Evolutionary conservation across 2,329 filamentous ascomycete species (phyloP), one percentile per base, ranked within the genome.

Genomic region (Aspergillus hiratsukae): DNA sequence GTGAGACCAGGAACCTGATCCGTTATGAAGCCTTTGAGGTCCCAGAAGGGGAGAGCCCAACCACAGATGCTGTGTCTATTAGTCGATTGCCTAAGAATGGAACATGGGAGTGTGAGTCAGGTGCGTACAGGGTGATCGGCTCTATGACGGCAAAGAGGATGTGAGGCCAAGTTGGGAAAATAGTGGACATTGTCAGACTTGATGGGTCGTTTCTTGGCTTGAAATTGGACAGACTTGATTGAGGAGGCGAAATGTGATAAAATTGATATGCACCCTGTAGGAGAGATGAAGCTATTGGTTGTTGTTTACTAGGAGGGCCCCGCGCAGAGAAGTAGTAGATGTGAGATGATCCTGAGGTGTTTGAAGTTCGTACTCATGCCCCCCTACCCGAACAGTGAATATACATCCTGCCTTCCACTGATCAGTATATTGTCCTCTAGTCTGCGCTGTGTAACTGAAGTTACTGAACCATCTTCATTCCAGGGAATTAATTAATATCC

Each of bases 61-160:
- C 87, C 87, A 17, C 77, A 81, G 49, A 88, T 69, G 28, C 87
- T 89, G 50, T 37, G 41, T 56, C 25, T 28, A 10, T 53, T 61
- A 61, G 52, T 64, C 59, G 59, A 55, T 49, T 53, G 59, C 48
- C n/a, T 63, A 48, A 10, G 35, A 48, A 27, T 29, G 14, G 46
- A 48, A 49, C 14, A 29, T 23, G 27, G 54, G 49, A 52, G 48
- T 21, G 37, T 51, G 48, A 21, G 51, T 17, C 14, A 9, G 58
- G 58, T 37, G 67, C 80, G 74, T 79, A 88, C 85, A 88, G 78
- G 21, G 85, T 86, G 57, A 89, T 76, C 31, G 87, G 87, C 71
- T 90, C 87, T 45, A 89, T 68, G 53, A 89, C 70, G 29, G 85
- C 87, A 62, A 90, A 89, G 50, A 89, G 76, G 49, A 87, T 69